Conservation (phyloP, 1,139 yeast species). For the Zygosaccharomyces sapae region DNA sequence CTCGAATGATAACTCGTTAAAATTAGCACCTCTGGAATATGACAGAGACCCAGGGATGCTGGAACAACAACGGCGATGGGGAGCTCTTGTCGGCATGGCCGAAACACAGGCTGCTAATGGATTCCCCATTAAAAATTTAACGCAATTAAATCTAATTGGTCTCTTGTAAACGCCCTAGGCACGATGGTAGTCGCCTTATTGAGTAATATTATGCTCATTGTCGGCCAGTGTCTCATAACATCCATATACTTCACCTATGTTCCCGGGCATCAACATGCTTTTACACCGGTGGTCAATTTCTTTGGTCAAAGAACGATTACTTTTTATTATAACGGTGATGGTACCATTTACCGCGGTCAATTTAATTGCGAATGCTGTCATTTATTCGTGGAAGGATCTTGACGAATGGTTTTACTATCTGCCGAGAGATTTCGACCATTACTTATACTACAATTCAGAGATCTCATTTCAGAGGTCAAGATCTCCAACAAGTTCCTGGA, state of each 20-base stretch:
- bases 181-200: slow-evolving; percentile 19
- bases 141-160: neutral
- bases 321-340: slow-evolving; percentile 23
- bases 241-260: slow-evolving; percentile 37
- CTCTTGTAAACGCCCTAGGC: slow-evolving; percentile 3
- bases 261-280: slow-evolving; percentile 30
- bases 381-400: slow-evolving; percentile 28
- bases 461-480: slow-evolving; percentile 13
- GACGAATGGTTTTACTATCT: slow-evolving; percentile 14
- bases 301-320: slow-evolving; percentile 30
- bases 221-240: slow-evolving; percentile 32
- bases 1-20: slow-evolving; percentile 23
- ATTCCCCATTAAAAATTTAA: slow-evolving; percentile 2
- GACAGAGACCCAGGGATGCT: slow-evolving; percentile 10
- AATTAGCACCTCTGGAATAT: slow-evolving; percentile 15
- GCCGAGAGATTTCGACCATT: slow-evolving; percentile 5
- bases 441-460: slow-evolving; percentile 12
- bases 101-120: slow-evolving; percentile 5
- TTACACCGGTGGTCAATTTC: slow-evolving; percentile 31
- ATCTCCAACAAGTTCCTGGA: slow-evolving; percentile 7
- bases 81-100: slow-evolving; percentile 2
- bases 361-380: slow-evolving; percentile 21
- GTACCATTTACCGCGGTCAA: slow-evolving; percentile 26
- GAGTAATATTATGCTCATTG: slow-evolving; percentile 23
- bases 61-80: slow-evolving; percentile 5